These are phyloP conservation scores for Elongisporangium prolatum DNA, from an alignment of 352 stramenopile species.

Conservation along the genomic window DNA sequence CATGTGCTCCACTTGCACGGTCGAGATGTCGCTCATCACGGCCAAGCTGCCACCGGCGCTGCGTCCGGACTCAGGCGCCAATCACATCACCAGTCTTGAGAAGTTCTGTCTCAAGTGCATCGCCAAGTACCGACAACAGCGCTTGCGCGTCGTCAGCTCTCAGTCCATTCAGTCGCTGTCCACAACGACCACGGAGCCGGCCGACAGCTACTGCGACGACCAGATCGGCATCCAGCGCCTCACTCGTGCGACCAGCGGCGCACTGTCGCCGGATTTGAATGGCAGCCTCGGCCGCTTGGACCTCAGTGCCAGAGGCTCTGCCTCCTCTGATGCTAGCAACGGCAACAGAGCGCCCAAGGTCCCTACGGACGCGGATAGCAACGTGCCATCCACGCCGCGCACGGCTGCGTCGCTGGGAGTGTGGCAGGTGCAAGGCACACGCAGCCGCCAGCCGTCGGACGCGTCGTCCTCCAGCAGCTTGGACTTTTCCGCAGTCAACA, in stretches of 20 bases:
- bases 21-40: conserved; percentile 54
- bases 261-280: neutral
- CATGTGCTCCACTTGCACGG: conserved; percentile 68
- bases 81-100: conserved; percentile 57
- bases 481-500: neutral
- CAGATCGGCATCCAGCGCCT: neutral
- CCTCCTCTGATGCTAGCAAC: conserved; percentile 1
- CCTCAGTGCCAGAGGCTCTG: neutral
- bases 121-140: conserved; percentile 57
- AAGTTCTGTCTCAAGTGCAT: conserved; percentile 84
- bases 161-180: conserved; percentile 5
- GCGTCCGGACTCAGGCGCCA: conserved; percentile 47
- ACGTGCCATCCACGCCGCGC: neutral
- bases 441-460: conserved; percentile 41
- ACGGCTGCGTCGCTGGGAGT: neutral
- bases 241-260: neutral
- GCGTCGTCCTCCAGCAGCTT: conserved; percentile 17
- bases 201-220: conserved; percentile 1
- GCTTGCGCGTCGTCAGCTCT: conserved; percentile 4
- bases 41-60: conserved; percentile 46
- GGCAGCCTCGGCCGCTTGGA: neutral
- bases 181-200: conserved; percentile 7
- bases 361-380: conserved; percentile 6
- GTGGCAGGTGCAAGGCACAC: conserved; percentile 17
- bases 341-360: conserved; percentile 10